phyloP scores from a whole-genome alignment of 2,329 filamentous ascomycete genomes.

The Biscogniauxia mediterranea region DNA sequence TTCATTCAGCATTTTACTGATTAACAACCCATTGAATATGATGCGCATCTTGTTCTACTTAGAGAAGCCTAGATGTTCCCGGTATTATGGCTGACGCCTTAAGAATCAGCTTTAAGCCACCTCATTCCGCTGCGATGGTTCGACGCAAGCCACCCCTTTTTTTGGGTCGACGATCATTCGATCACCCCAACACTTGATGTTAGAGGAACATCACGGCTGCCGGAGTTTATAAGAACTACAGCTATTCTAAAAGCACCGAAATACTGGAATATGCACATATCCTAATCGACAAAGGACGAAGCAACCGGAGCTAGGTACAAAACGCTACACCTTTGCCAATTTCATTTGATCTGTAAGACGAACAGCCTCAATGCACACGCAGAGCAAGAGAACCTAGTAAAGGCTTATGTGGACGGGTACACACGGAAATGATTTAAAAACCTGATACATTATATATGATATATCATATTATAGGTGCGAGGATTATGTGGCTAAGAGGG shows the following conservation, averaged over 20 bases:
- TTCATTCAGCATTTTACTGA: neutral
- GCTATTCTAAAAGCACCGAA: no score
- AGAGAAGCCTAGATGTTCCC: neutral
- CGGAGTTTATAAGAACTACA: no score
- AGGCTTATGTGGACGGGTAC: neutral
- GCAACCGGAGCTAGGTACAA: neutral
- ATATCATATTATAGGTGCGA: neutral
- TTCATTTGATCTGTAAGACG: neutral
- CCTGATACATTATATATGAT: neutral
- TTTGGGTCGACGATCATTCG: conserved; percentile 14
- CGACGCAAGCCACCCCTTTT: conserved; percentile 20
- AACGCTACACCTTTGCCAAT: neutral
- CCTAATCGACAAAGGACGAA: no score
- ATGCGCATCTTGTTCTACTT: neutral
- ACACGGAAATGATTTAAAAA: neutral
- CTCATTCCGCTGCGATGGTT: conserved; percentile 18
- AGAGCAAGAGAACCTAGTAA: neutral
- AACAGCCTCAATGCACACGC: neutral
- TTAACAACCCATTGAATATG: neutral
- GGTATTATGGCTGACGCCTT: conserved; percentile 3
- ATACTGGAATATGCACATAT: no score
- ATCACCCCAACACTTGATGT: conserved; percentile 1
- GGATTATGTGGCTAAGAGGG: no score
- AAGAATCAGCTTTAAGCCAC: conserved; percentile 9
- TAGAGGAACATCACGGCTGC: neutral